phyloP scores from a whole-genome alignment of 306 rosid species.

The Acacia confusa region DNA sequence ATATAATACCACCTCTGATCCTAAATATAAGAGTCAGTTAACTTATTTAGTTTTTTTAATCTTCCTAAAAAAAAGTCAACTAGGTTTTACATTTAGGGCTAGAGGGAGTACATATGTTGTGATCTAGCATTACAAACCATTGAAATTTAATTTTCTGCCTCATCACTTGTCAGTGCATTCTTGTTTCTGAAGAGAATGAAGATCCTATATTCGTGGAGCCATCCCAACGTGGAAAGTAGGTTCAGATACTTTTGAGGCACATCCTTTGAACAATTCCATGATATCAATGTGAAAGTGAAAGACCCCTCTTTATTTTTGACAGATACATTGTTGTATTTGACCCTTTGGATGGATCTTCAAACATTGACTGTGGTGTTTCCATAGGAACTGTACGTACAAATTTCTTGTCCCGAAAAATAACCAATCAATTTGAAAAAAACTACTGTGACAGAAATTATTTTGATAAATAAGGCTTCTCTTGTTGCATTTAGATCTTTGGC shows the following conservation, averaged over 20 bases:
- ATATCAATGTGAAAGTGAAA: conserved; percentile 18
- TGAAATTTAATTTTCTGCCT: conserved; percentile 22
- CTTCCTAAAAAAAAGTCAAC: too few relatives aligned
- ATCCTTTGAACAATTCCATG: neutral
- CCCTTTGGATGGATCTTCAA: conserved; percentile 71
- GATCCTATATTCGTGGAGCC: conserved; percentile 70
- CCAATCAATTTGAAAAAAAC: neutral
- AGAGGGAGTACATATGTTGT: neutral
- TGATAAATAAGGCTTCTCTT: conserved; percentile 9
- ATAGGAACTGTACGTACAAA: conserved; percentile 72
- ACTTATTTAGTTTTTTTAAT: too few relatives aligned
- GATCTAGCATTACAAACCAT: neutral
- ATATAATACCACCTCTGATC: neutral
- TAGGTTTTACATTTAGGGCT: too few relatives aligned
- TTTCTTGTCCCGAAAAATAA: neutral
- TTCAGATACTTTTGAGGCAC: neutral
- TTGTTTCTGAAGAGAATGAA: conserved; percentile 90
- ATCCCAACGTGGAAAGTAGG: conserved; percentile 50
- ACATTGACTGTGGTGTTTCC: conserved; percentile 96
- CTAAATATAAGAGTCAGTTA: too few relatives aligned
- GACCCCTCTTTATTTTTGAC: conserved; percentile 13
- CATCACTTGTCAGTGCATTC: conserved; percentile 62
- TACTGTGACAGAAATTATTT: neutral
- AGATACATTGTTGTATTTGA: conserved; percentile 90
- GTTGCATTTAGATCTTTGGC: conserved; percentile 71